Evolutionary conservation across 371 early-diverging fungal species (phyloP), one percentile per base, ranked within the genome.

Genomic region (Scutellospora calospora): DNA sequence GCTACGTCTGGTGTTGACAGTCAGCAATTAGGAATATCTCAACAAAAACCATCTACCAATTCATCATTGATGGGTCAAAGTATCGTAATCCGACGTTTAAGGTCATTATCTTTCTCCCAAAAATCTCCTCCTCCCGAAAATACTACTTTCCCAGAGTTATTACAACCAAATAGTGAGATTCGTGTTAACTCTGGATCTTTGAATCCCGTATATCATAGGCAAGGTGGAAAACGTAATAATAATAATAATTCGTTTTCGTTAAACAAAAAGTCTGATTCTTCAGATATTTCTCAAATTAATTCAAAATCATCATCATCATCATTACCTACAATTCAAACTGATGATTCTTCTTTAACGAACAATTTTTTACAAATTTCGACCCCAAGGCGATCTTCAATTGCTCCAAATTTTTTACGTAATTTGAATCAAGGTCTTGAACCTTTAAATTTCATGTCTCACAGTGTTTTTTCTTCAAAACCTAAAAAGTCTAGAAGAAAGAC

Each of bases 401-500:
- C 41, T 3, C 49, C 35, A 69, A 69, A 45, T 69, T 22, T 69
- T 69, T 69, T 69, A 69, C 35, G 27, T 25, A 45, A 38, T 25
- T 41, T 41, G 25, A 25, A 38, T 69, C 25, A 69, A 12, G 22
- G 38, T 3, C 9, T 29, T 51, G 72, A 72, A 72, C 18, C 33
- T 29, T 31, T 27, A 54, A 63, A 63, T 63, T 14, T 11, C 14
- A 31, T 5, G 1, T 0, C 18, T 63, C 63, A 63, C 1, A 33
- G 63, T 29, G 18, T 22, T 12, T 2, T 31, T 63, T 18, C 52
- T 4, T 27, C 45, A 22, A 25, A 31, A 55, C 16, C 25, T n/a
- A 78, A 78, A 66, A 78, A 66, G 22, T 3, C 65, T 31, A 65
- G 78, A 49, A 49, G 78, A 65, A 78, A 18, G 66, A 65, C 65